Evolutionary conservation across 345 rosid species (phyloP).

Genomic region (Citrus glauca): DNA sequence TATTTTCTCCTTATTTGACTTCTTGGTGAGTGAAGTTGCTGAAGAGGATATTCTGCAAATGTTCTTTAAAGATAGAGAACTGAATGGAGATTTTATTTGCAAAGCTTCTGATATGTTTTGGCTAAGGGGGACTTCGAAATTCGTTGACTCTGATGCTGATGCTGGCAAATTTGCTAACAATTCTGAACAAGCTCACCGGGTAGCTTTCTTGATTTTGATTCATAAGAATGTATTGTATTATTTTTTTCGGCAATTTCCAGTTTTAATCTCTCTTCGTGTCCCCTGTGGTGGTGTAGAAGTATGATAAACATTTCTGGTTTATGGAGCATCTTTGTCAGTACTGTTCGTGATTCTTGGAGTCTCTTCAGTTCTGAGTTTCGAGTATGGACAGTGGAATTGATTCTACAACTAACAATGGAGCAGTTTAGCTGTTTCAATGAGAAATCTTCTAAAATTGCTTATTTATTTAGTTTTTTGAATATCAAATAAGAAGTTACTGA

Average conservation of each 20-base stretch:
- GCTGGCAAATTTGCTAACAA: constrained; percentile 15
- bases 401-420: neutral
- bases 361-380: neutral
- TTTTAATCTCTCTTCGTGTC: no score
- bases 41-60: constrained; percentile 71
- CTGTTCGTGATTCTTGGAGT: neutral
- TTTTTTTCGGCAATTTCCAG: neutral
- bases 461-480: neutral
- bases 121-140: constrained; percentile 40
- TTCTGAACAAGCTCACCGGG: constrained; percentile 32
- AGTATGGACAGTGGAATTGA: neutral
- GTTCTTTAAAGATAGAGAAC: constrained; percentile 72
- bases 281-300: no score
- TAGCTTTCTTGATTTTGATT: constrained; percentile 2
- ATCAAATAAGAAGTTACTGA: neutral
- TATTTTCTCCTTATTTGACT: neutral
- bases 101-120: constrained; percentile 71
- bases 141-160: constrained; percentile 36
- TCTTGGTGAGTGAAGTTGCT: constrained; percentile 43
- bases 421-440: neutral
- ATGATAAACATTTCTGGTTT: neutral
- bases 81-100: constrained; percentile 80
- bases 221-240: neutral
- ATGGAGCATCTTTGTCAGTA: neutral
- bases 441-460: neutral